Evolutionary conservation across 1,139 yeast genomes (phyloP), one percentile per base, ranked within the genome.

Genomic region (Scheffersomyces lignicola): DNA sequence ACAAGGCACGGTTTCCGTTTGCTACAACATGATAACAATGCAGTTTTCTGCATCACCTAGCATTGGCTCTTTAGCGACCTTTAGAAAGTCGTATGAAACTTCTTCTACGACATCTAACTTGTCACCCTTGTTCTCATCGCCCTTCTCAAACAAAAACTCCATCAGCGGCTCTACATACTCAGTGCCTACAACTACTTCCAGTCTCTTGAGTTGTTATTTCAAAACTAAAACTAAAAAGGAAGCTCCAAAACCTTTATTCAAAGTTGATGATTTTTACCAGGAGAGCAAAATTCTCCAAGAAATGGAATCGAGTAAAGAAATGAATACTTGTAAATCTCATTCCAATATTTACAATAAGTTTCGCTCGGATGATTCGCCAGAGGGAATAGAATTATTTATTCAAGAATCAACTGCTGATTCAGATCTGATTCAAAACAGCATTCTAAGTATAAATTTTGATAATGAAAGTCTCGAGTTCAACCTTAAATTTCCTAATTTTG

Each of bases 391-490:
- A 16, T 26, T 12, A 16, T 3, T 26, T 15, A 6, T 26, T 7
- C 29, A 15, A 16, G n/a, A n/a, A n/a, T n/a, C n/a, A n/a, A 16
- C 29, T 5, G 7, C 29, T 15, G 29, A 26, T 7, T 20, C 23
- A 20, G 29, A 6, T 4, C 29, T 15, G 18, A 15, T 15, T 15
- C 29, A 26, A 26, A 26, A 26, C 11, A 26, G 29, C 18, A 15
- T 15, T 3, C 16, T 26, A 16, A 26, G 20, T 16, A 26, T 26
- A 4, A 26, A 26, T 10, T 26, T 26, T 26, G 29, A 26, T 26
- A 26, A 26, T 10, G 29, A 26, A 14, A 26, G 29, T 26, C 29
- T 26, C 18, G 29, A 26, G 4, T 26, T 26, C 18, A 7, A 26
- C 18, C 11, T 26, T 10, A 26, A 26, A 10, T 26, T 26, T 6